phyloP scores from a whole-genome alignment of 2,329 filamentous ascomycete species.

The Calonectria fujianensis region DNA sequence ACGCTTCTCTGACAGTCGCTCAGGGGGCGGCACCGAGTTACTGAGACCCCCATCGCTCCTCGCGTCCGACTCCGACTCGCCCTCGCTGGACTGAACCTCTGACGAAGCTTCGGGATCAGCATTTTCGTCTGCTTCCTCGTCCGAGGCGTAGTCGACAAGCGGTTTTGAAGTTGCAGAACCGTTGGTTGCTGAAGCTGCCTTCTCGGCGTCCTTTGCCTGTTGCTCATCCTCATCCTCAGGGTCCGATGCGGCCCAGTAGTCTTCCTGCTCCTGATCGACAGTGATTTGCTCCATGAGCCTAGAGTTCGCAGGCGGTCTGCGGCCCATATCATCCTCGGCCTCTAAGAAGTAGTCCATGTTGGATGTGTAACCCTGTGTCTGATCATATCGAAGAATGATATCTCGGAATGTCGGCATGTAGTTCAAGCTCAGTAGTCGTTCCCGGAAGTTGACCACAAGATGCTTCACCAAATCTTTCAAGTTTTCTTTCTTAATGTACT shows the following conservation, averaged over 20 bases:
- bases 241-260: slow-evolving; percentile 94
- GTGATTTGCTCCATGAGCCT: slow-evolving; percentile 83
- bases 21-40: slow-evolving; percentile 75
- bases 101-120: slow-evolving; percentile 74
- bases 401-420: slow-evolving; percentile 91
- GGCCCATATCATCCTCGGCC: slow-evolving; percentile 75
- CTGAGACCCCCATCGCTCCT: slow-evolving; percentile 51
- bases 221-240: slow-evolving; percentile 84
- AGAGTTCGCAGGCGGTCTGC: slow-evolving; percentile 64
- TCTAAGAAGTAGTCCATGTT: slow-evolving; percentile 84
- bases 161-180: slow-evolving; percentile 80
- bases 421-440: slow-evolving; percentile 83
- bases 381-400: slow-evolving; percentile 85
- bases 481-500: slow-evolving; percentile 88
- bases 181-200: slow-evolving; percentile 68
- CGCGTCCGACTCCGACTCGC: slow-evolving; percentile 59
- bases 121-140: slow-evolving; percentile 81
- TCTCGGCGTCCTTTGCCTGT: slow-evolving; percentile 59
- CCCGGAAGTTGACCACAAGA: slow-evolving; percentile 88
- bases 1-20: slow-evolving; percentile 91
- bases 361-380: slow-evolving; percentile 80
- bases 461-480: slow-evolving; percentile 89
- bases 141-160: slow-evolving; percentile 93
- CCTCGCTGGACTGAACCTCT: slow-evolving; percentile 55
- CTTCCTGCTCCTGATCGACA: slow-evolving; percentile 89